Evolutionary conservation across 371 early-diverging fungal species (phyloP), one percentile per base, ranked within the genome.

Genomic region (Blakeslea trispora): DNA sequence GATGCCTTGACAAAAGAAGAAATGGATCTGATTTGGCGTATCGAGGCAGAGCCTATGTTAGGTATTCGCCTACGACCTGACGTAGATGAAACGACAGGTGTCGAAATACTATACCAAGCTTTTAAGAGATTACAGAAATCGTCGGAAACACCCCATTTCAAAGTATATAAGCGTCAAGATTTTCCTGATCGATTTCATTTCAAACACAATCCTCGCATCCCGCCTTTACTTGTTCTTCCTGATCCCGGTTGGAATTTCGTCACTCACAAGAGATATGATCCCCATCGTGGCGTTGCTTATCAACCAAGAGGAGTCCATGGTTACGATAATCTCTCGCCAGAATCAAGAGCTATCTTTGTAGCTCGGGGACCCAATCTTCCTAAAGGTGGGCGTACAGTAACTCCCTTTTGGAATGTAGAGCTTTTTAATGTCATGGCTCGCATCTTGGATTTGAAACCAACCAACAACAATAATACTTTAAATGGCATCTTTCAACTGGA

Each of bases 311-410:
- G 95, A 11, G 79, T 82, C 4, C 97, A 96, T 69, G 98, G 98
- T 0, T 96, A 93, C 73, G 91, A 95, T 61, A 86, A 91, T 63
- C 55, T 81, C 35, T 68, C 82, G 42, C 81, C 82, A 8, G 82
- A 90, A 18, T 95, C 95, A 84, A 85, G 88, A n/a, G 93, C 95
- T 15, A 84, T 93, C 21, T 95, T 97, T 73, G 71, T 94, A 32
- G 95, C 91, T 2, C 57, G 70, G 24, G 96, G 96, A 0, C 94
- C 94, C 0, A 67, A 76, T 0, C 93, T 94, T 62, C 52, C 58
- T 2, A 50, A 55, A 24, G 59, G 60, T 9, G 59, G 60, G 4
- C 46, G 53, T 28, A 52, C 19, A 0, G 22, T 71, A 1, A 53
- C 55, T 9, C 71, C 77, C 10, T 80, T 80, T 44, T 61, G 66